Conservation (phyloP, 805 yeast species). For the Yamadazyma philogaea region DNA sequence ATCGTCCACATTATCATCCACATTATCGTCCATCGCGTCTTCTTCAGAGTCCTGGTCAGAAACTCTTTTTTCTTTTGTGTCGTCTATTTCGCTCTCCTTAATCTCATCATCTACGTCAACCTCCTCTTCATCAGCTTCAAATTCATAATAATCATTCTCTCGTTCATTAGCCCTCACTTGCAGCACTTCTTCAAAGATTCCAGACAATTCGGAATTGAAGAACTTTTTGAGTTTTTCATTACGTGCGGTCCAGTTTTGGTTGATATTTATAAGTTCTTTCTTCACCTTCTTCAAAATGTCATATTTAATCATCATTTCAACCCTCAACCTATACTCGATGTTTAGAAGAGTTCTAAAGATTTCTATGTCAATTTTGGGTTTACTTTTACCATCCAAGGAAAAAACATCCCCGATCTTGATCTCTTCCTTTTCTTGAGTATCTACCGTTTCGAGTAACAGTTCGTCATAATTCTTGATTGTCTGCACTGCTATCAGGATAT, state of each 20-base stretch:
- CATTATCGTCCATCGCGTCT: constrained; percentile 4
- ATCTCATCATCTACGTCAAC: constrained; percentile 5
- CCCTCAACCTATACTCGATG: constrained; percentile 31
- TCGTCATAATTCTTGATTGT: constrained; percentile 25
- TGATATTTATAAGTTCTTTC: constrained; percentile 27
- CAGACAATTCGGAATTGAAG: constrained; percentile 23
- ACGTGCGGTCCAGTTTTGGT: constrained; percentile 34
- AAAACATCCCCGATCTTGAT: constrained; percentile 23
- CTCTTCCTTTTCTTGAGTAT: constrained; percentile 1
- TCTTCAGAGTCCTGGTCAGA: too few relatives aligned
- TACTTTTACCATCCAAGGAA: constrained; percentile 24
- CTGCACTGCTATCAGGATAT: constrained; percentile 24
- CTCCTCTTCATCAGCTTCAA: constrained; percentile 15
- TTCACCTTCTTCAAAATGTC: constrained; percentile 33
- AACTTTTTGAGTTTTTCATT: constrained; percentile 31
- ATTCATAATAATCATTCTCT: constrained; percentile 23
- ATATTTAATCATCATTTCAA: constrained; percentile 31
- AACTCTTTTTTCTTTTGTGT: background rate
- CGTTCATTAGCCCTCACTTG: constrained; percentile 26
- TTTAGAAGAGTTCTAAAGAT: constrained; percentile 30
- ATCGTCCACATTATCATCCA: background rate
- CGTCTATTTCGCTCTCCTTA: constrained; percentile 1
- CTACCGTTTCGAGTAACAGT: constrained; percentile 1
- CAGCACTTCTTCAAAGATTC: constrained; percentile 27
- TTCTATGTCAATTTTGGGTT: constrained; percentile 28